phyloP scores from a whole-genome alignment of 2,329 filamentous ascomycete genomes.

The Escovopsis sp. region DNA sequence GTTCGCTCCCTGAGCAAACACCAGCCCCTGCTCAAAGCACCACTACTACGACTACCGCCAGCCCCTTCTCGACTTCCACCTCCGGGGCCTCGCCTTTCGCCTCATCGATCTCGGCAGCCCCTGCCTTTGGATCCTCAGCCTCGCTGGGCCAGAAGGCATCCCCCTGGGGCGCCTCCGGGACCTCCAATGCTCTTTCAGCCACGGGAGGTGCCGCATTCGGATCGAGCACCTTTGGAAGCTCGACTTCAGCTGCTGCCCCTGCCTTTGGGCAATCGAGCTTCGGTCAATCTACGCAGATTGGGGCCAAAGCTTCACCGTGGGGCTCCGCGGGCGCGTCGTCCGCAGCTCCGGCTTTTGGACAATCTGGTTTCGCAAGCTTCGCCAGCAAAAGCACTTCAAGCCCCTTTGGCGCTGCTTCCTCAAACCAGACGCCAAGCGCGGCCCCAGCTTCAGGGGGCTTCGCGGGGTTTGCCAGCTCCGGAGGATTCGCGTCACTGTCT shows the following conservation, averaged over 20 bases:
- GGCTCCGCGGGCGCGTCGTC: conserved; percentile 16
- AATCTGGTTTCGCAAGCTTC: conserved; percentile 33
- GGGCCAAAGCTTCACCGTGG: conserved; percentile 40
- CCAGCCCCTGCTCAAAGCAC: conserved; percentile 11
- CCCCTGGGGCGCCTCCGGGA: conserved; percentile 30
- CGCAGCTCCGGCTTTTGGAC: conserved; percentile 36
- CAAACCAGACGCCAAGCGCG: conserved; percentile 13
- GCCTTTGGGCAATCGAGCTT: conserved; percentile 40
- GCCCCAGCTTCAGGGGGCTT: conserved; percentile 31
- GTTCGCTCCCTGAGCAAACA: conserved; percentile 17
- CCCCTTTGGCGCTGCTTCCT: conserved; percentile 23
- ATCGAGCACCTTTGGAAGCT: conserved; percentile 27
- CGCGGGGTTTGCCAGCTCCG: conserved; percentile 37
- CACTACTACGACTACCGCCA: conserved; percentile 12
- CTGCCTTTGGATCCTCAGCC: conserved; percentile 33
- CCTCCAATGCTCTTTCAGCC: conserved; percentile 16
- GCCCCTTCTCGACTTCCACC: conserved; percentile 16
- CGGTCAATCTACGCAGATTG: conserved; percentile 35
- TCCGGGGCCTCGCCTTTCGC: conserved; percentile 26
- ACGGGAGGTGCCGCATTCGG: conserved; percentile 28
- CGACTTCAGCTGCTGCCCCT: conserved; percentile 20
- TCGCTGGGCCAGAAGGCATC: conserved; percentile 36
- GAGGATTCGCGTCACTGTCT: conserved; percentile 39
- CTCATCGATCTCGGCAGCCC: conserved; percentile 18
- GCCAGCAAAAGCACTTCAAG: conserved; percentile 20